Conservation (phyloP, 2,329 filamentous ascomycete genomes). For the Colletotrichum filicis region DNA sequence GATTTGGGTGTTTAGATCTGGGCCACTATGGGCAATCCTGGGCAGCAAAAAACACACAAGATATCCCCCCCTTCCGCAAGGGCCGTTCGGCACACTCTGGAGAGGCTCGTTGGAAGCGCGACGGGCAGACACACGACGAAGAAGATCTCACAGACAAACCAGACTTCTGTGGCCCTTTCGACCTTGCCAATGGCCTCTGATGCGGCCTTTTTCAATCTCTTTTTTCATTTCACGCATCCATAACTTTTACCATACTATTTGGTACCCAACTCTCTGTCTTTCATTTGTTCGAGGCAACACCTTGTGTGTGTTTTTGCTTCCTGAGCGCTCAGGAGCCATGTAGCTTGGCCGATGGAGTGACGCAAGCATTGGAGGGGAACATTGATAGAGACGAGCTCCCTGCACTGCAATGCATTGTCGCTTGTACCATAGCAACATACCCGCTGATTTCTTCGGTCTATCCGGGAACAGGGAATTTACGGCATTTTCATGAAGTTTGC, state of each 20-base stretch:
- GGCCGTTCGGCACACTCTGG: neutral
- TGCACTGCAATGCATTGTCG: neutral
- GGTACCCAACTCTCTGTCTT: conserved; percentile 10
- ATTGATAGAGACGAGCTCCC: conserved; percentile 12
- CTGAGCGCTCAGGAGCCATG: neutral
- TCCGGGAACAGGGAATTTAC: conserved; percentile 11
- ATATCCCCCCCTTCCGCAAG: conserved; percentile 23
- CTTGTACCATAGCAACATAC: conserved; percentile 32
- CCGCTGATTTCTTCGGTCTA: conserved; percentile 11
- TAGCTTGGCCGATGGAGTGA: conserved; percentile 16
- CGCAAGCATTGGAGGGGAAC: conserved; percentile 13
- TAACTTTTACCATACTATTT: conserved; percentile 26
- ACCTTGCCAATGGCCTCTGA: conserved; percentile 1
- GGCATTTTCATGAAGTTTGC: conserved; percentile 8
- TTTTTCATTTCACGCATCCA: conserved; percentile 23
- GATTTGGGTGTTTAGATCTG: conserved; percentile 34
- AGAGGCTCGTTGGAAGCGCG: conserved; percentile 2
- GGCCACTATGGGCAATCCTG: conserved; percentile 25
- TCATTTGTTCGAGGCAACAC: conserved; percentile 23
- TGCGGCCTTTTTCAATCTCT: neutral
- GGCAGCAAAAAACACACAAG: conserved; percentile 28
- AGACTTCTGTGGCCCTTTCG: neutral
- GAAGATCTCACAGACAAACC: neutral
- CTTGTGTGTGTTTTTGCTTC: conserved; percentile 1
- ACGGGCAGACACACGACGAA: neutral